Conservation (phyloP, 1,139 yeast species). For the Geotrichum fermentans region DNA sequence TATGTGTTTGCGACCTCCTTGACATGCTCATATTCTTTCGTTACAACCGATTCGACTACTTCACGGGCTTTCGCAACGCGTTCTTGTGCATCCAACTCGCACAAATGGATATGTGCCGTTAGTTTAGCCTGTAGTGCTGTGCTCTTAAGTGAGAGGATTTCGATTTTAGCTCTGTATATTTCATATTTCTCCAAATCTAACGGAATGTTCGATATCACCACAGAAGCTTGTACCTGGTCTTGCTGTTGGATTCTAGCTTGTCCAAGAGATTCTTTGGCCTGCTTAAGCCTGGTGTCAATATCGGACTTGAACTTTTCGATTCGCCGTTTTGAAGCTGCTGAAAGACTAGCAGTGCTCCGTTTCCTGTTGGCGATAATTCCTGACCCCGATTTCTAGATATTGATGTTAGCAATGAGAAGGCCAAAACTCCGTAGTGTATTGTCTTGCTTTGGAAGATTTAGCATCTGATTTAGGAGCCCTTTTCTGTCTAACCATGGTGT, state of each 20-base stretch:
- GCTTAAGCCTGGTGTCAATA: background rate
- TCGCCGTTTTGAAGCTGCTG: background rate
- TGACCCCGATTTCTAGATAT: no score
- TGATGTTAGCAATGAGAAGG: no score
- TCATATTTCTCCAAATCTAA: background rate
- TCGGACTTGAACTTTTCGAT: background rate
- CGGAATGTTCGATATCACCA: no score
- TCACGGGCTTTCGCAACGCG: background rate
- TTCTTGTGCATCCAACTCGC: background rate
- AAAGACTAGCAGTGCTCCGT: background rate
- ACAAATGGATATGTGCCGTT: background rate
- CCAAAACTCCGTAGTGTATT: background rate
- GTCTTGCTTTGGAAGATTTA: background rate
- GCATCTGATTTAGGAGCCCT: background rate
- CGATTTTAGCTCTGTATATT: background rate
- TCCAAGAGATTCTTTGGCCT: background rate
- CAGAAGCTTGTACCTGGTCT: background rate
- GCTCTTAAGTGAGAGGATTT: background rate
- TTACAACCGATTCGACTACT: background rate
- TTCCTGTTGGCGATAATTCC: no score
- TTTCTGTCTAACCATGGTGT: background rate
- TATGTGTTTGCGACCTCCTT: constrained; percentile 1
- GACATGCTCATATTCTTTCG: background rate
- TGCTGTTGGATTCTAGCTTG: background rate
- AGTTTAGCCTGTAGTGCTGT: constrained; percentile 1